phyloP scores from a whole-genome alignment of 2,329 filamentous ascomycete genomes.

The Fusarium transvaalense region DNA sequence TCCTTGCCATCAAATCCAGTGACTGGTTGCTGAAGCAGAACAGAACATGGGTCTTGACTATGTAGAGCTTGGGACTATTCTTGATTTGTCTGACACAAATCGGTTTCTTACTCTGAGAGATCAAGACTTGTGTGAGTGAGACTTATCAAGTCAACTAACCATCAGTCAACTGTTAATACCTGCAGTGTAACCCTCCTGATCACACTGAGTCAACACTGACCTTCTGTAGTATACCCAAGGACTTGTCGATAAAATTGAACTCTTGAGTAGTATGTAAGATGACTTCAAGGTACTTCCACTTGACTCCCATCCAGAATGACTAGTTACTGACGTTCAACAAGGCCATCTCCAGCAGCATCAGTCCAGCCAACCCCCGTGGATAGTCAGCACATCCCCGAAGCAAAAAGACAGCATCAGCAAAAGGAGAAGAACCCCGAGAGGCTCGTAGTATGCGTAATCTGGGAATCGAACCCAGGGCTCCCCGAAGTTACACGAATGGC shows the following conservation, averaged over 20 bases:
- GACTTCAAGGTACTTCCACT: too few species aligned
- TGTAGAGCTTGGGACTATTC: not conserved
- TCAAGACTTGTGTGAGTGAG: not conserved
- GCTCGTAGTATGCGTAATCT: slow-evolving; percentile 30
- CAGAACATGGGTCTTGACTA: not conserved
- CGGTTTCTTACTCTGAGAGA: not conserved
- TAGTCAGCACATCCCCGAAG: not conserved
- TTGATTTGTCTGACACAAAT: not conserved
- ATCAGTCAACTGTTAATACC: fast-evolving
- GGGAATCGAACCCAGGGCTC: slow-evolving; percentile 46
- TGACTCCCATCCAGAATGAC: too few species aligned
- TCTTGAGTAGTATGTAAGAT: too few species aligned
- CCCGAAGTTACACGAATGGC: slow-evolving; percentile 30
- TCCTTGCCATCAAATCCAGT: not conserved
- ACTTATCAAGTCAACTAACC: not conserved
- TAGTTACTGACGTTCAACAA: not conserved
- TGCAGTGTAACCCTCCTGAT: not conserved
- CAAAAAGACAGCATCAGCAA: not conserved
- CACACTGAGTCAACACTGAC: not conserved
- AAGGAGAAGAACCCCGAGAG: not conserved
- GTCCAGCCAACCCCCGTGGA: not conserved
- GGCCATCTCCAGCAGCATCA: not conserved
- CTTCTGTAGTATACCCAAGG: not conserved
- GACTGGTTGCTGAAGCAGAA: not conserved
- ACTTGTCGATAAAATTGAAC: too few species aligned